phyloP scores from a whole-genome alignment of 2,329 filamentous ascomycete genomes.

The Aspergillus sp. region DNA sequence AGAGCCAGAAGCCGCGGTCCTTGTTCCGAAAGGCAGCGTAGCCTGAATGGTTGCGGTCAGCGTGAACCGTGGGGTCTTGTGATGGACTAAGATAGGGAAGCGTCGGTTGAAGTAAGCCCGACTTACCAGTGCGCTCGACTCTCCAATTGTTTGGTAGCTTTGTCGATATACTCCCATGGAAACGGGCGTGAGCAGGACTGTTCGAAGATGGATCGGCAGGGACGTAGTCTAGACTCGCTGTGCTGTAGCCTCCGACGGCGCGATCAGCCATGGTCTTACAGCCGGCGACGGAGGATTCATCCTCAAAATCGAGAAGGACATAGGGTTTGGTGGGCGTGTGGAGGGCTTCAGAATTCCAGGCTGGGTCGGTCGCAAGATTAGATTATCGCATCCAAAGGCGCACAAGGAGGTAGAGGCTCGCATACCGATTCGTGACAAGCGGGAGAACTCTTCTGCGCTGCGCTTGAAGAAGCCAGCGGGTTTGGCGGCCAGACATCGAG shows the following conservation, averaged over 20 bases:
- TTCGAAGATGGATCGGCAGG: slow-evolving; percentile 42
- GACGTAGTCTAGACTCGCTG: slow-evolving; percentile 67
- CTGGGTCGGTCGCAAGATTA: slow-evolving; percentile 20
- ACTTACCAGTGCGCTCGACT: slow-evolving; percentile 40
- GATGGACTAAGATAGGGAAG: background rate
- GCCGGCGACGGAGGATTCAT: slow-evolving; percentile 29
- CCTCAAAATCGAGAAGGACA: slow-evolving; percentile 41
- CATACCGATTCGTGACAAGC: slow-evolving; percentile 54
- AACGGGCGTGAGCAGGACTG: slow-evolving; percentile 66
- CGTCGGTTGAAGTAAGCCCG: background rate
- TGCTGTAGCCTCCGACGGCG: slow-evolving; percentile 83
- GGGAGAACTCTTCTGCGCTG: slow-evolving; percentile 58
- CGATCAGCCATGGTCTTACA: slow-evolving; percentile 80
- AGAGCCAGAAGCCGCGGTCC: slow-evolving; percentile 73
- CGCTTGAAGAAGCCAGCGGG: slow-evolving; percentile 54
- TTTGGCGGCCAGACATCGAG: slow-evolving; percentile 36
- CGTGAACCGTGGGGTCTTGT: background rate
- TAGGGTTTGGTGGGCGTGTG: slow-evolving; percentile 38
- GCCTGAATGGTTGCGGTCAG: slow-evolving; percentile 52
- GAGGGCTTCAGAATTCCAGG: slow-evolving; percentile 40
- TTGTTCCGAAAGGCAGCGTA: slow-evolving; percentile 88
- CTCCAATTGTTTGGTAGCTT: slow-evolving; percentile 67
- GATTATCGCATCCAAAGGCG: slow-evolving; percentile 7
- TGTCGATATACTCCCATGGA: slow-evolving; percentile 85
- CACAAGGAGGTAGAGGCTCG: background rate